Conservation (phyloP, 2,329 filamentous ascomycete species). For the Knoxdaviesia proteae region DNA sequence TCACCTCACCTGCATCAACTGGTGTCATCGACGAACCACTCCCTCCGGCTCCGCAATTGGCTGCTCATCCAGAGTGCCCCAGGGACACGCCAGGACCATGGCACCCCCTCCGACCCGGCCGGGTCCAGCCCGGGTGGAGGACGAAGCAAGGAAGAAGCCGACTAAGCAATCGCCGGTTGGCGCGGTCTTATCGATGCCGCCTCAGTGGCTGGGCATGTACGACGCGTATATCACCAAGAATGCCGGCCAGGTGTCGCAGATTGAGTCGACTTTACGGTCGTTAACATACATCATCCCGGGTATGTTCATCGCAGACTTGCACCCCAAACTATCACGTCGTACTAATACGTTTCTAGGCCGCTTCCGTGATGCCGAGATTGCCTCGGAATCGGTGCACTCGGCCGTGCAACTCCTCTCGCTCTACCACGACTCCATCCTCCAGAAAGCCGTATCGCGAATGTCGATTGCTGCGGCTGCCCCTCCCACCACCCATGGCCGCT, state of each 20-base stretch:
- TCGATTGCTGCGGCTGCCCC: background rate
- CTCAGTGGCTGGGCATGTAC: conserved; percentile 51
- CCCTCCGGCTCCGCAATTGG: no score
- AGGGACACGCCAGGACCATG: no score
- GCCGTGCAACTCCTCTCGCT: conserved; percentile 75
- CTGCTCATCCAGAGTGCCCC: no score
- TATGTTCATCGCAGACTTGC: conserved; percentile 10
- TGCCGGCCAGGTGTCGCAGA: conserved; percentile 77
- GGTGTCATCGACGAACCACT: no score
- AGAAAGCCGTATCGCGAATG: conserved; percentile 38
- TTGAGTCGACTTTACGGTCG: conserved; percentile 80
- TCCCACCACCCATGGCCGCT: conserved; percentile 28
- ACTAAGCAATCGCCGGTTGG: no score
- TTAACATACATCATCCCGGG: conserved; percentile 92
- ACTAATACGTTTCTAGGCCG: conserved; percentile 24
- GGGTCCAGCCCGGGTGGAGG: no score
- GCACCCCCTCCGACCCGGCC: no score
- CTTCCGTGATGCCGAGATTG: conserved; percentile 81
- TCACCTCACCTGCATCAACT: no score
- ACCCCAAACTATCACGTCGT: no score
- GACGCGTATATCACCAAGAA: conserved; percentile 90
- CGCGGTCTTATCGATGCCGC: conserved; percentile 31
- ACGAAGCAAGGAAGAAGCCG: no score
- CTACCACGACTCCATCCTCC: conserved; percentile 78
- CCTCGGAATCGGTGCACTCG: conserved; percentile 80